phyloP scores from a whole-genome alignment of 805 yeast species.

The Monosporozyma aerobia region DNA sequence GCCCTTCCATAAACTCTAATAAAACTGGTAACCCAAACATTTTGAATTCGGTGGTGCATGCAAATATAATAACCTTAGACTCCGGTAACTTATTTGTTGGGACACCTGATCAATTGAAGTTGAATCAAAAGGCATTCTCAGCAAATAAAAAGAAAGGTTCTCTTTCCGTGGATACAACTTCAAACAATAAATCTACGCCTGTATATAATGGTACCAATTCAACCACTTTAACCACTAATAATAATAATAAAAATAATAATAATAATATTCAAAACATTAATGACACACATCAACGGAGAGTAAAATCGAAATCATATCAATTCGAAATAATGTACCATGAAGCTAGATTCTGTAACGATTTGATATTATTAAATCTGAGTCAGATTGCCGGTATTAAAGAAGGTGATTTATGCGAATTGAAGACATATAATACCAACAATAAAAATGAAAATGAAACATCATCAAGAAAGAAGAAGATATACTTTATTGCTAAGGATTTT shows the following conservation, averaged over 20 bases:
- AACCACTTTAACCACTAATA: not conserved
- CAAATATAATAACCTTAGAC: constrained; percentile 19
- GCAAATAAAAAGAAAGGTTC: not conserved
- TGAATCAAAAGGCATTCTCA: not conserved
- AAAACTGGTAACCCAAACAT: not conserved
- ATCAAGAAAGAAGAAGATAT: constrained; percentile 28
- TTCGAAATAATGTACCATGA: constrained; percentile 50
- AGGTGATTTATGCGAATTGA: constrained; percentile 73
- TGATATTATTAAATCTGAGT: constrained; percentile 52
- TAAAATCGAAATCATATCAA: constrained; percentile 7
- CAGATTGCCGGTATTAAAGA: constrained; percentile 52
- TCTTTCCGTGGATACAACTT: not conserved
- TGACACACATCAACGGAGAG: not conserved
- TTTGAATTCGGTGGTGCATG: constrained; percentile 14
- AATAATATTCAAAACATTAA: not conserved
- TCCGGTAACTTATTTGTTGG: constrained; percentile 25
- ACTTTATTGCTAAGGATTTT: constrained; percentile 36
- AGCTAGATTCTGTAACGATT: constrained; percentile 43
- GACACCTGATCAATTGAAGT: not conserved
- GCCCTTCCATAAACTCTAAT: not conserved
- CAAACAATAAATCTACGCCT: not conserved
- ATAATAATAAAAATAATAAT: not conserved
- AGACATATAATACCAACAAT: constrained; percentile 32
- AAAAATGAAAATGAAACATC: not conserved
- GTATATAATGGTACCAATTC: not conserved